Base-by-base conservation (phyloP, 169 alveolate species). In the Cryptosporidium xiaoi region DNA sequence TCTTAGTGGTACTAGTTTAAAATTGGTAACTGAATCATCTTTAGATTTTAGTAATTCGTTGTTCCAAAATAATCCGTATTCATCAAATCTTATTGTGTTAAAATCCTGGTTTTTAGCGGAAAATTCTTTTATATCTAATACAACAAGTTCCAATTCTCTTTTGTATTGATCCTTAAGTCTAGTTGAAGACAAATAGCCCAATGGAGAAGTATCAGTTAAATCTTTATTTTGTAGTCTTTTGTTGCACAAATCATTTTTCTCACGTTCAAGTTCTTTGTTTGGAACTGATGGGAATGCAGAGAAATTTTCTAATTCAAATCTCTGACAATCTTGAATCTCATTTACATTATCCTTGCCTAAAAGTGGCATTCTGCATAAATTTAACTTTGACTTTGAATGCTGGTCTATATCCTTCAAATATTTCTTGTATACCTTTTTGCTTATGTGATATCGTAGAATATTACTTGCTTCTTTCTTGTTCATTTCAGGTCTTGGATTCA, bases 11-110 rank as follows among this genome's bases (percentile, higher is more conserved):
- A 60, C 12, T 66, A 77, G 36, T 15, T 62, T 33, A 27, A 77
- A 77, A 46, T 51, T 20, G 6, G 50, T 77, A 40, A 4, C 8
- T 7, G 58, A 62, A n/a, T 51, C 65, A 58, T 60, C 34, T 1
- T 55, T 29, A 24, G 16, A 53, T 40, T 65, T 33, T 0, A 6
- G 48, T 6, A 40, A 8, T 2, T 18, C 31, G 3, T 51, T 77
- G 15, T 77, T 40, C 87, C 87, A 77, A 77, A 62, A 77, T 34
- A 77, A n/a, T 58, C 87, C 87, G 31, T 77, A 77, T n/a, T 77
- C 87, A 6, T 40, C 46, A 77, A 77, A 77, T 62, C 87, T 77
- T 20, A 77, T 18, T 27, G 31, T 36, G 27, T 34, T 69, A 0
- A 29, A 51, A 33, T 56, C n/a, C 27, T 53, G 67, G 50, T 31